Conservation (phyloP, 169 alveolate genomes). For the Plasmodium gaboni region DNA sequence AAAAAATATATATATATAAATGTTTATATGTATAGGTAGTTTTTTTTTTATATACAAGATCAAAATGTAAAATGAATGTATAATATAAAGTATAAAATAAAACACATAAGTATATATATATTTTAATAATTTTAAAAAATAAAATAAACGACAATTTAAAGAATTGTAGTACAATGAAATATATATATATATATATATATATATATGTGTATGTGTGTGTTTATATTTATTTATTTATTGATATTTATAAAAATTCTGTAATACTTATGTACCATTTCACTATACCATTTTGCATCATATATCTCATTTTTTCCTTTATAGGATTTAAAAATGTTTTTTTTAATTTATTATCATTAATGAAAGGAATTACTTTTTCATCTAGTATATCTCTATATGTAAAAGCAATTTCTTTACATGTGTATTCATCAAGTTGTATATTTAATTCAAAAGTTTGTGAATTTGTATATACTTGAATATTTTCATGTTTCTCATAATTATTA, state of each 20-base stretch:
- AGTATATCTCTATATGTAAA: constrained; percentile 42
- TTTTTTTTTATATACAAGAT: no score
- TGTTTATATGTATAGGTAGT: no score
- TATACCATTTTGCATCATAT: constrained; percentile 47
- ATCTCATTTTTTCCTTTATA: constrained; percentile 37
- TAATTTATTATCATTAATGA: constrained; percentile 36
- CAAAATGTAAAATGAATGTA: no score
- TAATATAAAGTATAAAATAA: no score
- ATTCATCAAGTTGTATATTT: constrained; percentile 58
- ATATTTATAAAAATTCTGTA: constrained; percentile 28
- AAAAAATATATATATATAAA: no score
- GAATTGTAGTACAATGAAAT: neutral
- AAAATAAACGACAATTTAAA: neutral
- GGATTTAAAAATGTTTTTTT: constrained; percentile 44
- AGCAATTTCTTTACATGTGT: constrained; percentile 22
- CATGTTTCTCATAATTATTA: neutral
- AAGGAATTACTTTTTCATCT: constrained; percentile 32
- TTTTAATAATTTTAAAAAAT: neutral
- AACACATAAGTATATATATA: no score
- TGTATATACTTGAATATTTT: constrained; percentile 3
- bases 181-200: neutral
- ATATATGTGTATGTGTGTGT: neutral
- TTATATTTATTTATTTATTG: neutral
- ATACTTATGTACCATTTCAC: constrained; percentile 45
- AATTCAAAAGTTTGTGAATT: constrained; percentile 23